Conservation (phyloP, 1,284 basidiomycete genomes). For the Rhodotorula sp. region DNA sequence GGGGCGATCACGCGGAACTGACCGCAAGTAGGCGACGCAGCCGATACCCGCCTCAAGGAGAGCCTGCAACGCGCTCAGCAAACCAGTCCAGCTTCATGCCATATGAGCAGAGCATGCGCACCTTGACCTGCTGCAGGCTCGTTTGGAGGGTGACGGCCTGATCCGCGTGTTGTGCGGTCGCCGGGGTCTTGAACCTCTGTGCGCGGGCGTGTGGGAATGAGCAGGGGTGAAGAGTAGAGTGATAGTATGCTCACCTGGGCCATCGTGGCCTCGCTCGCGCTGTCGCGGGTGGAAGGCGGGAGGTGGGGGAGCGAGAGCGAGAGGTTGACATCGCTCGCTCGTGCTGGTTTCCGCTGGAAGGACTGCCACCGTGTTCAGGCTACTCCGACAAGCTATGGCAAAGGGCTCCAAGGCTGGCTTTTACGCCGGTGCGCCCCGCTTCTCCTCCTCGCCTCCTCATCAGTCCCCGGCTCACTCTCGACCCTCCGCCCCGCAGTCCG, state of each 20-base stretch:
- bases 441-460: background rate
- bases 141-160: conserved; percentile 48
- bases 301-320: background rate
- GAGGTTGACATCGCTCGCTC: conserved; percentile 2
- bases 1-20: conserved; percentile 1
- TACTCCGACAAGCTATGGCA: conserved; percentile 14
- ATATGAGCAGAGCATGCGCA: accelerated
- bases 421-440: conserved; percentile 35
- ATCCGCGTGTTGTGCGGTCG: background rate
- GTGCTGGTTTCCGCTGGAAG: background rate
- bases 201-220: background rate
- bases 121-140: conserved; percentile 54
- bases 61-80: conserved; percentile 57
- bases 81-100: conserved; percentile 15
- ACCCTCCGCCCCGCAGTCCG: conserved; percentile 43
- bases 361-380: conserved; percentile 1
- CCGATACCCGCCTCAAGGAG: conserved; percentile 70
- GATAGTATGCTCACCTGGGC: conserved; percentile 1
- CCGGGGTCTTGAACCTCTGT: conserved; percentile 6
- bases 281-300: too few species aligned
- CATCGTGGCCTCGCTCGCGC: background rate
- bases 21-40: conserved; percentile 75
- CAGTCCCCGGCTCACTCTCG: background rate
- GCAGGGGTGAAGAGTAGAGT: background rate
- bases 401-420: conserved; percentile 28